These are phyloP conservation scores for Suillus decipiens DNA, from an alignment of 768 basidiomycete genomes.

Conservation along the genomic window DNA sequence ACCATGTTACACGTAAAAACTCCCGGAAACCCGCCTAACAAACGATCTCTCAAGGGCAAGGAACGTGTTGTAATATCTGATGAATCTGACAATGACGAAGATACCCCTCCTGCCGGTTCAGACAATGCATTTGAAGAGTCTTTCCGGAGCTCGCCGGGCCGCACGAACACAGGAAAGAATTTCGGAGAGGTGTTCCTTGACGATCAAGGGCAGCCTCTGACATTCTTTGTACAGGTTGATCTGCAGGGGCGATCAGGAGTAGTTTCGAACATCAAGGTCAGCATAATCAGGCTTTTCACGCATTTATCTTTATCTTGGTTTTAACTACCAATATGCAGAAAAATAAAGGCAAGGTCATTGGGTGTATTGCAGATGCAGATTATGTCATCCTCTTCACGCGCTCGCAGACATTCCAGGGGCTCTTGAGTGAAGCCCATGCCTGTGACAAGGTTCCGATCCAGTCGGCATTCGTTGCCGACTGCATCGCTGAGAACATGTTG, in stretches of 20 bases:
- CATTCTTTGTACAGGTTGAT: conserved; percentile 73
- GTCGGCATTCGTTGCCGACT: conserved; percentile 55
- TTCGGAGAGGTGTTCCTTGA: conserved; percentile 45
- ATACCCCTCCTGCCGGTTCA: conserved; percentile 17
- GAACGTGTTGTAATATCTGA: conserved; percentile 21
- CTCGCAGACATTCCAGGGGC: conserved; percentile 51
- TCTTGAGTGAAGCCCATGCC: conserved; percentile 38
- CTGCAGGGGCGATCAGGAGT: conserved; percentile 52
- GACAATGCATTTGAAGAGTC: conserved; percentile 11
- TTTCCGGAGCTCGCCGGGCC: not conserved
- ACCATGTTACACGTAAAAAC: conserved; percentile 17
- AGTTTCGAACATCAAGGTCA: conserved; percentile 62
- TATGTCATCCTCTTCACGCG: conserved; percentile 58
- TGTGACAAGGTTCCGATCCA: conserved; percentile 49
- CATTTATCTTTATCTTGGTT: not conserved
- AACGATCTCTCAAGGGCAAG: conserved; percentile 33
- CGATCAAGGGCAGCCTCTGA: conserved; percentile 42
- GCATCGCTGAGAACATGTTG: conserved; percentile 42
- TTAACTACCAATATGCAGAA: conserved; percentile 41
- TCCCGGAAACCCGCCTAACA: conserved; percentile 18
- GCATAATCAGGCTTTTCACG: conserved; percentile 13
- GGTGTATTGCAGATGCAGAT: conserved; percentile 55
- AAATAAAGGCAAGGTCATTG: conserved; percentile 63
- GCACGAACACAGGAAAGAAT: conserved; percentile 18
- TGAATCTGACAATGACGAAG: conserved; percentile 16